Percentiles rank a stretch among this genome's conserved stretches.
Conservation (phyloP, 2,329 filamentous ascomycete species). For the Ambrosiella beaveri region DNA sequence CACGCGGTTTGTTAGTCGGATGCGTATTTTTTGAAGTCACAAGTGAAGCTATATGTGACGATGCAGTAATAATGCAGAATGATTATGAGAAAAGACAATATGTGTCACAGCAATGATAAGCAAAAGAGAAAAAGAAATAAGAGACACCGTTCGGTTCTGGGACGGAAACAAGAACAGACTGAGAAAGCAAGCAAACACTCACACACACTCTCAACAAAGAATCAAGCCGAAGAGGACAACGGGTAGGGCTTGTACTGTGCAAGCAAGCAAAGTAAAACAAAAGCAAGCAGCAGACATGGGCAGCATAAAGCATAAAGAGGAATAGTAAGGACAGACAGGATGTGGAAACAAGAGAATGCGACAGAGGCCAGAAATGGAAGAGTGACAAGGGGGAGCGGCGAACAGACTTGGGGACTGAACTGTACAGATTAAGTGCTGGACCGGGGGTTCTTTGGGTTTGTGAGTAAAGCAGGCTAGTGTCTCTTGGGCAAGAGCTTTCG, state of each 20-base stretch:
- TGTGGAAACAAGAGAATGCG: not conserved
- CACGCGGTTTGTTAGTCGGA: not conserved
- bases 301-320: too few species aligned
- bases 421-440: not conserved
- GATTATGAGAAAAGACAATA: not conserved
- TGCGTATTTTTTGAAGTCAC: not conserved
- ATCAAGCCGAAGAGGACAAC: too few species aligned
- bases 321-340: too few species aligned
- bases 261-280: too few species aligned
- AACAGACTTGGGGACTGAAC: not conserved
- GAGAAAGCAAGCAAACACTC: too few species aligned
- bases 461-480: too few species aligned
- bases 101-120: not conserved
- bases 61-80: not conserved
- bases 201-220: too few species aligned
- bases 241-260: too few species aligned
- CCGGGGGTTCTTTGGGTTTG: not conserved
- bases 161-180: too few species aligned
- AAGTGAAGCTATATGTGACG: not conserved
- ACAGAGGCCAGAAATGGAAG: conserved; percentile 3
- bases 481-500: too few species aligned
- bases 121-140: conserved; percentile 4
- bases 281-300: too few species aligned
- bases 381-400: not conserved
- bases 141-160: not conserved